These are phyloP conservation scores for Salix koriyanagi DNA, from an alignment of 345 rosid species.

Conservation along the genomic window DNA sequence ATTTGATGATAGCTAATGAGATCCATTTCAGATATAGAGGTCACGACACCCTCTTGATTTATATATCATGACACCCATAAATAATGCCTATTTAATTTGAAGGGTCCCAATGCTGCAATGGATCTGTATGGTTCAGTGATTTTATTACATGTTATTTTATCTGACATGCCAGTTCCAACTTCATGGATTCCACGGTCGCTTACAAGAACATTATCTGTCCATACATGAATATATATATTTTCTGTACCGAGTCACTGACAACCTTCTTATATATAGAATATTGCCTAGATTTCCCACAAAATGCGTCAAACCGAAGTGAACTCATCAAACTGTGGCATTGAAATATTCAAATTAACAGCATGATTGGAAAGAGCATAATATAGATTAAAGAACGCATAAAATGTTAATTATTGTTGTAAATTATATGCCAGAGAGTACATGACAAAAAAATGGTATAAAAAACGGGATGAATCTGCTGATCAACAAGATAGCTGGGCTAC, in stretches of 20 bases:
- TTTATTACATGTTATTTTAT: not conserved
- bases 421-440: constrained; percentile 10
- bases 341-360: not conserved
- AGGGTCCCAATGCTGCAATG: not conserved
- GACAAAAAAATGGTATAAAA: constrained; percentile 11
- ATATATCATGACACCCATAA: not conserved
- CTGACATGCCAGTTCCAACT: not conserved
- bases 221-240: not conserved
- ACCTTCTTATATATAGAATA: not conserved
- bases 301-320: not conserved
- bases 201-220: not conserved
- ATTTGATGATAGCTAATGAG: not conserved
- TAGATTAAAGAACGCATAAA: not conserved
- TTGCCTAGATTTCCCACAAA: not conserved
- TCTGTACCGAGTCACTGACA: not conserved
- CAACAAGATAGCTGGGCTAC: not conserved
- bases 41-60: not conserved
- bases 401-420: not conserved
- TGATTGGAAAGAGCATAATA: not conserved
- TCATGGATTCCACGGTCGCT: not conserved
- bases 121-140: not conserved
- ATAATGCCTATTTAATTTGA: not conserved
- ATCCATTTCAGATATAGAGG: not conserved
- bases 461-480: not conserved
- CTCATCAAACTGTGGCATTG: not conserved